A percentile compares a stretch with the other conserved stretches of the same genome.
phyloP scores from a whole-genome alignment of 164 flowering plant genomes.

The Buxus sempervirens region DNA sequence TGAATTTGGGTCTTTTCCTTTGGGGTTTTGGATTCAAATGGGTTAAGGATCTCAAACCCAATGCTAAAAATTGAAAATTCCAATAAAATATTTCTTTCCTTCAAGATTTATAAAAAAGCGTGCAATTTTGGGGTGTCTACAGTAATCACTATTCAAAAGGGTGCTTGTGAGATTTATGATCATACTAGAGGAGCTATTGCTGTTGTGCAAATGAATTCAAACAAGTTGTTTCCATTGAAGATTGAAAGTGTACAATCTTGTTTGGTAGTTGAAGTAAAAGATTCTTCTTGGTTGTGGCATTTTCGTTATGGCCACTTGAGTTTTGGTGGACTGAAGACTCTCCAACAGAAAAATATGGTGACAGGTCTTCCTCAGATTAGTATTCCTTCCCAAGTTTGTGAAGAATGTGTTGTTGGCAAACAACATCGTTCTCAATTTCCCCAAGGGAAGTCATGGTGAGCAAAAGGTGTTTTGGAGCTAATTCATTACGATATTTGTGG shows the following conservation, averaged over 20 bases:
- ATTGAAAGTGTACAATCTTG: constrained; percentile 5
- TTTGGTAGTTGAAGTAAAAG: constrained; percentile 6
- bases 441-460: constrained; percentile 11
- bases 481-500: constrained; percentile 11
- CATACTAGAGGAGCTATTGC: constrained; percentile 2
- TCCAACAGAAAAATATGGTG: constrained; percentile 3
- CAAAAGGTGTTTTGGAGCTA: constrained; percentile 7
- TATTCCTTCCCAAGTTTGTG: constrained; percentile 11
- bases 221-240: constrained; percentile 12
- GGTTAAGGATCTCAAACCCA: no score
- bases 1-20: no score
- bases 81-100: no score
- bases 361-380: constrained; percentile 6
- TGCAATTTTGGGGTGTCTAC: no score
- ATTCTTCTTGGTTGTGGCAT: constrained; percentile 5
- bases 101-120: no score
- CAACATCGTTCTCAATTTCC: not conserved
- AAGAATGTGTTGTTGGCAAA: constrained; percentile 6
- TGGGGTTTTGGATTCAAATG: no score
- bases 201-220: constrained; percentile 5
- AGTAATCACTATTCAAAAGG: not conserved
- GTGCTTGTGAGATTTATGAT: constrained; percentile 4
- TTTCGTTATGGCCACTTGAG: constrained; percentile 6
- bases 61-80: no score
- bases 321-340: constrained; percentile 1